Conservation (phyloP, 768 basidiomycete species). For the Pleurotus citrinopileatus region DNA sequence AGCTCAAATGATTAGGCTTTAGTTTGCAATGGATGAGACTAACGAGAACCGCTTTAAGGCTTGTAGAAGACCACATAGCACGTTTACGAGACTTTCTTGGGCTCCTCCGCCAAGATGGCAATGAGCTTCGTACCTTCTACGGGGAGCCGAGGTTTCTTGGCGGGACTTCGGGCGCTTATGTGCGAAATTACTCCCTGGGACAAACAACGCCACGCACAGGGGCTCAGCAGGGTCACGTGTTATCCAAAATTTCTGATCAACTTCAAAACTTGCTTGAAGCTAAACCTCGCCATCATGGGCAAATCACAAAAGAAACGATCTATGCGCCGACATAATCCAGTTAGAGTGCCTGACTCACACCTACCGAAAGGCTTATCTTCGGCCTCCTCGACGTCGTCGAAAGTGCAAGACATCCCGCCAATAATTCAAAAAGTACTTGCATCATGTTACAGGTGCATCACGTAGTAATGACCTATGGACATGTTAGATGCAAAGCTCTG, state of each 20-base stretch:
- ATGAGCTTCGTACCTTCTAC: not conserved
- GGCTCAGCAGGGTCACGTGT: too few relatives aligned
- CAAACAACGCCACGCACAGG: too few relatives aligned
- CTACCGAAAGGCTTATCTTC: constrained; percentile 78
- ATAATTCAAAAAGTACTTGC: constrained; percentile 81
- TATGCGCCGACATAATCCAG: constrained; percentile 88
- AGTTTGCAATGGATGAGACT: too few relatives aligned
- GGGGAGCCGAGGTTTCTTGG: constrained; percentile 7
- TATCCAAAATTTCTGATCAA: not conserved
- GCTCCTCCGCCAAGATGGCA: constrained; percentile 1
- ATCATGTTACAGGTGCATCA: not conserved
- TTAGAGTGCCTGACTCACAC: constrained; percentile 92
- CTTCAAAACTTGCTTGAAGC: not conserved
- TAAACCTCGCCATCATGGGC: constrained; percentile 57
- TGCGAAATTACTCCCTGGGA: too few relatives aligned
- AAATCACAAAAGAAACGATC: constrained; percentile 88
- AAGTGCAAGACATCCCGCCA: constrained; percentile 77
- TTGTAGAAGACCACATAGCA: not conserved
- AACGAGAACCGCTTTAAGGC: not conserved
- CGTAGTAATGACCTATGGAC: constrained; percentile 1
- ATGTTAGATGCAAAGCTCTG: constrained; percentile 68
- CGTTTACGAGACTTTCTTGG: not conserved
- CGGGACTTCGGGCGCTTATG: not conserved
- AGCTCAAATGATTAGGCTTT: too few relatives aligned
- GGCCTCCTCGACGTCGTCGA: constrained; percentile 69